Evolutionary conservation across 2,329 filamentous ascomycete genomes (phyloP), one percentile per base, ranked within the genome.

Genomic region (Neonectria hederae): DNA sequence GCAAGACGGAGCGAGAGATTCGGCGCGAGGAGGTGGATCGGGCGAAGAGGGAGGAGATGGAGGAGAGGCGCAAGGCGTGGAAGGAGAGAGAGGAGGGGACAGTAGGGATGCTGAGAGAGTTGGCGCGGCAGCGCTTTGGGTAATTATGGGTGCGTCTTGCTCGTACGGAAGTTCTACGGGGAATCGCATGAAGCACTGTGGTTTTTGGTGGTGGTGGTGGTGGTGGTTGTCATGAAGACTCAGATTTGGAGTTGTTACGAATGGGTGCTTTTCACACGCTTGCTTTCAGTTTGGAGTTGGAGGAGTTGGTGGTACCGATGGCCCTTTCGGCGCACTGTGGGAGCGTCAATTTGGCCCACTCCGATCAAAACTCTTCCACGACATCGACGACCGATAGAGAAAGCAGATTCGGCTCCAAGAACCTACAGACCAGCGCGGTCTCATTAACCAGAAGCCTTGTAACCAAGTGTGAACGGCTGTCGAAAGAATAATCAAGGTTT

Each of bases 1-100:
- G 90, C 80, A 97, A 95, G 84, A 93, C 89, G 71, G 94, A 97
- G 78, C 80, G 94, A 56, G 93, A 97, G 83, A 81, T 96, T 17
- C 81, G 93, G 63, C 86, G 92, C 73, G 94, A 97, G 78, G 94
- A 97, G 80, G 85, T 93, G 62, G 80, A 91, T 65, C 81, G 93
- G 74, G 93, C 93, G 11, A 87, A 88, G 74, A 84, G 85, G 65
- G 93, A 89, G 51, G 94, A 97, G 83, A 84, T 94, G 70, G 93
- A 97, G 76, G 92, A 94, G 81, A 86, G 89, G 71, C 75, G 94
- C 55, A 83, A 85, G 71, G 88, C 86, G 69, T 90, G 92, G 78
- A 85, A 87, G 73, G 87, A 87, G 72, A 92, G 93, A 78, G 95
- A 98, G 79, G 90, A 94, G 67, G 89, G 88, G 74, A 97, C 93